Percentiles rank a stretch among this genome's conserved stretches.
Conservation (phyloP, 495 filamentous ascomycete genomes). For the Massariosphaeria phaeospora region DNA sequence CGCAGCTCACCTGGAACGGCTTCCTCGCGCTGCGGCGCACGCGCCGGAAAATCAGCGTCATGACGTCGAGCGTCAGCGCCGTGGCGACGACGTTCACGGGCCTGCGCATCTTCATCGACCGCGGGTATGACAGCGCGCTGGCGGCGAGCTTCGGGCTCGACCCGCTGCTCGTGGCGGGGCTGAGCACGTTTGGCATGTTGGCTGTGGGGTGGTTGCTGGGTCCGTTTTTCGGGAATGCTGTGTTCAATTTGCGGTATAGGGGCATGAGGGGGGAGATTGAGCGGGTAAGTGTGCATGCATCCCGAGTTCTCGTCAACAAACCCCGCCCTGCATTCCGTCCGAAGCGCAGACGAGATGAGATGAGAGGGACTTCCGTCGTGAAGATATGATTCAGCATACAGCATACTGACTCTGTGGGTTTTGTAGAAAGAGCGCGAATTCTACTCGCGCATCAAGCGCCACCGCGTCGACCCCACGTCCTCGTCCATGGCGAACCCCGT, state of each 20-base stretch:
- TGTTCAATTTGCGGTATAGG: constrained; percentile 68
- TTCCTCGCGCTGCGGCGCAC: constrained; percentile 87
- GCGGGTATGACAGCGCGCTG: constrained; percentile 63
- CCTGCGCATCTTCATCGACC: constrained; percentile 57
- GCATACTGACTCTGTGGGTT: not conserved
- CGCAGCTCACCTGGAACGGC: constrained; percentile 74
- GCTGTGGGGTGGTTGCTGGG: constrained; percentile 81
- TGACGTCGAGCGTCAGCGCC: constrained; percentile 62
- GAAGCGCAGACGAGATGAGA: too few relatives aligned
- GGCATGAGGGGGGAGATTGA: constrained; percentile 62
- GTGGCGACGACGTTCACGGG: constrained; percentile 54
- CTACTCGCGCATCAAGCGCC: constrained; percentile 78
- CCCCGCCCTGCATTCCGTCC: too few relatives aligned
- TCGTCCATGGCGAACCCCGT: constrained; percentile 67
- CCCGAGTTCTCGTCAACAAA: too few relatives aligned
- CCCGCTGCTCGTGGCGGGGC: constrained; percentile 74
- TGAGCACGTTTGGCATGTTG: constrained; percentile 66
- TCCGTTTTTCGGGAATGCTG: constrained; percentile 67
- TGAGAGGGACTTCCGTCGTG: too few relatives aligned
- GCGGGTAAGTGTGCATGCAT: constrained; percentile 56
- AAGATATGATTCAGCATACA: too few relatives aligned
- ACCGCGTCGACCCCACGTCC: constrained; percentile 78
- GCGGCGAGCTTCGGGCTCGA: constrained; percentile 71
- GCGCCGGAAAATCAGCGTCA: constrained; percentile 76
- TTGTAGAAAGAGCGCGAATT: constrained; percentile 85